Base-by-base conservation (phyloP, 345 rosid genomes). In the Geranium rotundifolium region DNA sequence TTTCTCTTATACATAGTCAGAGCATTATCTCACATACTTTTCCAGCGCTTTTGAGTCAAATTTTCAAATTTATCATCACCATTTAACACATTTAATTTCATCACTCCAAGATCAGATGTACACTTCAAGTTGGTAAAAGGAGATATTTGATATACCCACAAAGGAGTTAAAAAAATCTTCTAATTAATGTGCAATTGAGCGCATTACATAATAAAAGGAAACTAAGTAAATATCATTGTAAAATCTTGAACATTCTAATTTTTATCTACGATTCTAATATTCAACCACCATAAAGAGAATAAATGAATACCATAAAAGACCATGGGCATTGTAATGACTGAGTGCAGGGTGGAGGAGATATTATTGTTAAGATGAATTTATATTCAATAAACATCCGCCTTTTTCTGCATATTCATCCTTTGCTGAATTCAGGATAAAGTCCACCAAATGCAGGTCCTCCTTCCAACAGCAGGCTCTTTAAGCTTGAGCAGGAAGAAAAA, bases 331-430 rank as follows among this genome's bases (percentile, higher is more conserved):
- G 69, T 88, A 77, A 18, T 82, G 84, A 58, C 76, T 73, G 60
- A 92, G 99, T 71, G 92, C 84, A 64, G 97, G 89, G 27, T 96
- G 99, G 59, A 90, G 99, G 72, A 77, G 54, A 88, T 69, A 27
- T 58, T 56, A 31, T 73, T 67, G 79, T 93, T 97, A 30, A 90
- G 76, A 31, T 81, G 19, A 19, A 93, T 81, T 72, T 90, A 89
- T 68, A 97, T 97, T 19, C 72, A 64, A 73, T 83, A 90, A 79
- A 86, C 88, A 2, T 78, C 69, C 39, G 70, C 80, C 75, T n/a
- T 88, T 95, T 61, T 73, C 63, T 18, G 85, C 87, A 79, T 90
- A 95, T 73, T 88, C 97, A 30, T 77, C 80, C 71, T 61, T 82
- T 0, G 92, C 96, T 37, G 87, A 82, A 65, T 84, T 75, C 63